These are phyloP conservation scores for Argentina anserina DNA, from an alignment of 306 rosid genomes.

Conservation along the genomic window DNA sequence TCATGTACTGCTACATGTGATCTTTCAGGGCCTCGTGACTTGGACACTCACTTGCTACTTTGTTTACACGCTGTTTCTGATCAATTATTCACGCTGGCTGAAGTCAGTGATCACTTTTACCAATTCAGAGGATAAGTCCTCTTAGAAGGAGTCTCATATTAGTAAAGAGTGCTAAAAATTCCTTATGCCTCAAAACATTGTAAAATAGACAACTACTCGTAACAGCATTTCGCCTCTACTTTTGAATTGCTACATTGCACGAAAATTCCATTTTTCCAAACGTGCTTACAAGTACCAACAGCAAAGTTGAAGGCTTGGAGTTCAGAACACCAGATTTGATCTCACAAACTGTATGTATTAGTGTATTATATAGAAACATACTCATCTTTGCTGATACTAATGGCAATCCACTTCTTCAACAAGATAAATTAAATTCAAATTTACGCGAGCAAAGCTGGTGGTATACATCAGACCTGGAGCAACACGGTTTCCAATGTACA, in stretches of 20 bases:
- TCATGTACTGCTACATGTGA: constrained; percentile 7
- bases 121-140: constrained; percentile 7
- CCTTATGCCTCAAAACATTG: not conserved
- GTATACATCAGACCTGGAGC: not conserved
- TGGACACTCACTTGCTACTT: constrained; percentile 57
- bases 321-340: not conserved
- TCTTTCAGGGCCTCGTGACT: constrained; percentile 45
- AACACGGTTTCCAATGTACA: not conserved
- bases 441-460: not conserved
- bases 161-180: not conserved
- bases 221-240: not conserved
- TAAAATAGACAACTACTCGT: not conserved
- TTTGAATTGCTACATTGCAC: not conserved
- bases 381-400: not conserved
- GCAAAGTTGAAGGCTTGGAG: not conserved
- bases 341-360: not conserved
- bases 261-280: not conserved
- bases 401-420: not conserved
- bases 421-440: not conserved
- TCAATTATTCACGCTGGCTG: constrained; percentile 41
- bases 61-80: constrained; percentile 37
- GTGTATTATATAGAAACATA: not conserved
- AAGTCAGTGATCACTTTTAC: constrained; percentile 17
- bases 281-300: not conserved
- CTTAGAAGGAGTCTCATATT: not conserved